Evolutionary conservation across 192 early-diverging fungal genomes (phyloP).

Genomic region (Obelidium mucronatum): DNA sequence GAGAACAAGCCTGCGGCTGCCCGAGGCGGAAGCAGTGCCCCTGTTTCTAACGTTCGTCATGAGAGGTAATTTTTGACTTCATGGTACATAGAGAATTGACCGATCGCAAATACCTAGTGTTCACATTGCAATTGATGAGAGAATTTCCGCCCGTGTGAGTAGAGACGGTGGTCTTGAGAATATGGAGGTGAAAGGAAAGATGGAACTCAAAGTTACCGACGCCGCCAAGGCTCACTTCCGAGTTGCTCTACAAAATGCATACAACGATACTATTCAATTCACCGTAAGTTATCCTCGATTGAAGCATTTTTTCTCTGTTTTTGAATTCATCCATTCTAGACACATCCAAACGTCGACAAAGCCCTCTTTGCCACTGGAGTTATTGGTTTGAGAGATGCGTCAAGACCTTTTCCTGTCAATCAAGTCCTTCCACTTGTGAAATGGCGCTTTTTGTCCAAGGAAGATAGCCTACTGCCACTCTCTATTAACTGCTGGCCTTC

Average conservation of each 20-base stretch:
- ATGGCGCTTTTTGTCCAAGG: constrained; percentile 85
- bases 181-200: constrained; percentile 93
- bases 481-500: constrained; percentile 95
- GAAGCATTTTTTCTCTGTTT: not conserved
- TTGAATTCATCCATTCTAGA: constrained; percentile 55
- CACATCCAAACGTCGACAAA: constrained; percentile 98
- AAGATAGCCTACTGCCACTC: constrained; percentile 86
- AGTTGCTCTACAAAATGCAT: constrained; percentile 65
- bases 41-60: constrained; percentile 33
- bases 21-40: constrained; percentile 18
- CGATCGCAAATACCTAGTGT: constrained; percentile 60
- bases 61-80: constrained; percentile 43
- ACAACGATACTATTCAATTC: constrained; percentile 78
- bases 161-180: constrained; percentile 90
- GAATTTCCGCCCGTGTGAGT: constrained; percentile 81
- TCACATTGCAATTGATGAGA: constrained; percentile 88
- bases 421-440: constrained; percentile 86
- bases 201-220: constrained; percentile 83
- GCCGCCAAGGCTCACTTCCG: constrained; percentile 67
- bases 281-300: constrained; percentile 59
- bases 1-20: constrained; percentile 44
- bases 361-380: constrained; percentile 74
- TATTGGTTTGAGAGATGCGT: constrained; percentile 82
- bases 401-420: constrained; percentile 84
- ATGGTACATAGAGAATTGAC: not conserved